These are phyloP conservation scores for Aspergillus candidus DNA, from an alignment of 2,329 filamentous ascomycete genomes.

Conservation along the genomic window DNA sequence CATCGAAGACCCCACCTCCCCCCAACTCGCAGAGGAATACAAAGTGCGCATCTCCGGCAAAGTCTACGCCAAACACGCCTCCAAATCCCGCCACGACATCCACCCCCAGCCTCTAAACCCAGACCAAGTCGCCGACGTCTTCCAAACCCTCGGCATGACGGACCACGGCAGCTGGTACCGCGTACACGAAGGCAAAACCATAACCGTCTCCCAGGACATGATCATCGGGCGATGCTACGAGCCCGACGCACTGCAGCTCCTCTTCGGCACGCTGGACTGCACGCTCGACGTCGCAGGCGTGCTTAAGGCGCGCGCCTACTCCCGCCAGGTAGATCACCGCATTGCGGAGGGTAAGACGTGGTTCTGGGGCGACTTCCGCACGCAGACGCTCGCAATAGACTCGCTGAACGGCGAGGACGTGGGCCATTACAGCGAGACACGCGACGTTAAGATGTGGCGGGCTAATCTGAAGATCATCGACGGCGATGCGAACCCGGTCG, in stretches of 20 bases:
- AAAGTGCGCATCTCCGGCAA: conserved; percentile 46
- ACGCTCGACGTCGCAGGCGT: conserved; percentile 44
- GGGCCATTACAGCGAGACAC: conserved; percentile 39
- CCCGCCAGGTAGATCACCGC: conserved; percentile 42
- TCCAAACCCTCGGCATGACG: conserved; percentile 37
- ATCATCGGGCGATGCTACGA: conserved; percentile 53
- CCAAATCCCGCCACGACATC: conserved; percentile 16
- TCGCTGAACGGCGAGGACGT: conserved; percentile 51
- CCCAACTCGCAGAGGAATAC: conserved; percentile 42
- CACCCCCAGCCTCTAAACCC: conserved; percentile 21
- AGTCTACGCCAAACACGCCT: conserved; percentile 37
- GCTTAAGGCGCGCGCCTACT: conserved; percentile 43
- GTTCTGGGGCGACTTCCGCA: conserved; percentile 54
- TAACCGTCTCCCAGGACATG: conserved; percentile 46
- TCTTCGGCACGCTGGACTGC: conserved; percentile 38
- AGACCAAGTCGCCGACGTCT: conserved; percentile 29
- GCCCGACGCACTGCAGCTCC: conserved; percentile 42
- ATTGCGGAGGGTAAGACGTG: conserved; percentile 44
- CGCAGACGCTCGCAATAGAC: conserved; percentile 51
- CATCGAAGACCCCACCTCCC: conserved; percentile 42
- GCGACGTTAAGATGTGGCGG: conserved; percentile 44
- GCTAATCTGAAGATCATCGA: conserved; percentile 42
- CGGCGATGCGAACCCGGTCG: conserved; percentile 22
- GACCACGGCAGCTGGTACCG: conserved; percentile 50
- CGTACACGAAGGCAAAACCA: conserved; percentile 37